These are phyloP conservation scores for Pseudoturritis turrita DNA, from an alignment of 345 rosid species.

Conservation along the genomic window DNA sequence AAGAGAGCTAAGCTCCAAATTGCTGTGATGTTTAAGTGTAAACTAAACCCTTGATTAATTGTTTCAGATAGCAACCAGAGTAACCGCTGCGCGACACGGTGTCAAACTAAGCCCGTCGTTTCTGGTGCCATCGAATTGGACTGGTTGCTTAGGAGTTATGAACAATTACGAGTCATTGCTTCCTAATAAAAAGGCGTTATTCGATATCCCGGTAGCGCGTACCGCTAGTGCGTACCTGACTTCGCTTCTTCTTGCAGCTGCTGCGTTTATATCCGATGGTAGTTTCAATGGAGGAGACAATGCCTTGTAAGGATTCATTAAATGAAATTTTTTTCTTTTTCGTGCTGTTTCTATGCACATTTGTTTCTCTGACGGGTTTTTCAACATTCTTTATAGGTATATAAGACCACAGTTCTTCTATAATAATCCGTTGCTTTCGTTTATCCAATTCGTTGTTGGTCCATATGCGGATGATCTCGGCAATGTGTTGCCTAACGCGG, in stretches of 20 bases:
- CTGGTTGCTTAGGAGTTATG: constrained; percentile 94
- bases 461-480: constrained; percentile 94
- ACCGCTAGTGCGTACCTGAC: constrained; percentile 88
- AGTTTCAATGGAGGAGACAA: constrained; percentile 92
- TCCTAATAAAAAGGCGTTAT: constrained; percentile 80
- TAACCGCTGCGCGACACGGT: constrained; percentile 64
- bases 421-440: constrained; percentile 84
- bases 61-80: constrained; percentile 75
- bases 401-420: constrained; percentile 89
- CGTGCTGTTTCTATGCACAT: not conserved
- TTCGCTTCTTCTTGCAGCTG: constrained; percentile 62
- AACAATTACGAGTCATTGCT: constrained; percentile 86
- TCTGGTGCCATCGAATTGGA: constrained; percentile 92
- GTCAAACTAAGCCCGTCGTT: constrained; percentile 87
- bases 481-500: constrained; percentile 87
- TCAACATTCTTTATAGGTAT: constrained; percentile 42
- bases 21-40: not conserved
- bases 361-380: not conserved
- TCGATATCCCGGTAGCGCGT: constrained; percentile 85
- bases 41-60: not conserved
- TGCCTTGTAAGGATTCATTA: constrained; percentile 61
- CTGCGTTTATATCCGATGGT: constrained; percentile 79
- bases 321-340: not conserved
- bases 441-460: constrained; percentile 77
- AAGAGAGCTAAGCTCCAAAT: not conserved